These are phyloP conservation scores for Cercospora sp. DNA, from an alignment of 2,329 filamentous ascomycete species.

Conservation along the genomic window DNA sequence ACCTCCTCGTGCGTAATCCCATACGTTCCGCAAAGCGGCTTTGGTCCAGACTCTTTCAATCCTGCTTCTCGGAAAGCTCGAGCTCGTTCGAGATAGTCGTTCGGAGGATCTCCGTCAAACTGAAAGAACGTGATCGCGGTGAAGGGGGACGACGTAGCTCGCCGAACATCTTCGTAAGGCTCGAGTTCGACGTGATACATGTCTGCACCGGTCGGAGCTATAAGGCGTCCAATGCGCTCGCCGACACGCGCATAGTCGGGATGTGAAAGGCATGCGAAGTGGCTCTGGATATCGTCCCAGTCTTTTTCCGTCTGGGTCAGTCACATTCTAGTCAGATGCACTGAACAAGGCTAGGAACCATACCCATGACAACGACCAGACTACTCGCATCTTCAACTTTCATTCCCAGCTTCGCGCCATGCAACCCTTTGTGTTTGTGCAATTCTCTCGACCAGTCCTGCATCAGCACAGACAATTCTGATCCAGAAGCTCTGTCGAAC, in stretches of 20 bases:
- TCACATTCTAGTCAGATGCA: neutral
- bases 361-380: neutral
- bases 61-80: neutral
- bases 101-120: conserved; percentile 16
- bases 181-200: conserved; percentile 21
- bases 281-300: conserved; percentile 16
- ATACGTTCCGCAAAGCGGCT: conserved; percentile 10
- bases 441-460: neutral
- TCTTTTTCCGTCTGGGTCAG: neutral
- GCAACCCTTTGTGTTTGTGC: neutral
- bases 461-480: neutral
- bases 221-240: neutral
- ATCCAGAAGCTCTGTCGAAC: neutral
- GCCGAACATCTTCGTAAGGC: conserved; percentile 9
- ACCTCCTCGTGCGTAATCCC: conserved; percentile 22
- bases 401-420: neutral
- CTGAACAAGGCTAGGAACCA: neutral
- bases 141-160: conserved; percentile 9
- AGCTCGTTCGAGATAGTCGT: conserved; percentile 5
- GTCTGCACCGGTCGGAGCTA: neutral
- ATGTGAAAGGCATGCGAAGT: conserved; percentile 6
- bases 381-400: neutral
- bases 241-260: conserved; percentile 4
- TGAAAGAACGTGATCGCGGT: conserved; percentile 21
- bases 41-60: neutral